Evolutionary conservation across 345 rosid species (phyloP).

Genomic region (Salix caprea): DNA sequence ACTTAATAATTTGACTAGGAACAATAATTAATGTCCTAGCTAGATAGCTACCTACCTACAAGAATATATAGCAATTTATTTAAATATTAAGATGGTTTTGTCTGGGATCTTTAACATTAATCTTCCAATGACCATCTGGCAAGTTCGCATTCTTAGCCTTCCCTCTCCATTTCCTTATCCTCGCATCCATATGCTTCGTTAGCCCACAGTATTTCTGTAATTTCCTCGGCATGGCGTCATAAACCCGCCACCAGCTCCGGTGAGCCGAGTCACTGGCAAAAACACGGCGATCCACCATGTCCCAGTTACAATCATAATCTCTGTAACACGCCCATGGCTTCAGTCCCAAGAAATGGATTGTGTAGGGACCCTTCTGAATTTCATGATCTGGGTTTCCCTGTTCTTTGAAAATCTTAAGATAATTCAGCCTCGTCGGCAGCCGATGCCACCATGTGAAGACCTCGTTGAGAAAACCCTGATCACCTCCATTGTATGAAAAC

Average conservation of each 20-base stretch:
- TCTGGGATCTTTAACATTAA: conserved; percentile 52
- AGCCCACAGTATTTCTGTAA: conserved; percentile 57
- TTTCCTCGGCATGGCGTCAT: conserved; percentile 54
- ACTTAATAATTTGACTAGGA: background rate
- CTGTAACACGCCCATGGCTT: conserved; percentile 93
- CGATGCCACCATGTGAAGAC: conserved; percentile 87
- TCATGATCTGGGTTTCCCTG: conserved; percentile 8
- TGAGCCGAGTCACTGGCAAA: conserved; percentile 70
- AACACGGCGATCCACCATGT: conserved; percentile 17
- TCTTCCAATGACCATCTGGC: conserved; percentile 64
- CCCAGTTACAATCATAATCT: conserved; percentile 96
- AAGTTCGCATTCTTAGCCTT: conserved; percentile 38
- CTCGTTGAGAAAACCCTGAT: conserved; percentile 84
- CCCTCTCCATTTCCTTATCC: conserved; percentile 58
- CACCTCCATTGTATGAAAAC: conserved; percentile 74
- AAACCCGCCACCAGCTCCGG: conserved; percentile 63
- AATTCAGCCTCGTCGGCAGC: conserved; percentile 46
- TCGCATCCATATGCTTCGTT: conserved; percentile 29
- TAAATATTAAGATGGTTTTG: conserved; percentile 9
- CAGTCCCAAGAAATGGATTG: conserved; percentile 66
- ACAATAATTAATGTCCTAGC: background rate
- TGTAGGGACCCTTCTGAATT: conserved; percentile 15
- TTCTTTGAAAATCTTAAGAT: conserved; percentile 36
- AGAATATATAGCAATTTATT: background rate
- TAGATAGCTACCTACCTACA: background rate